Conservation (phyloP, 129 eudicot species). For the Artemisia argyi region DNA sequence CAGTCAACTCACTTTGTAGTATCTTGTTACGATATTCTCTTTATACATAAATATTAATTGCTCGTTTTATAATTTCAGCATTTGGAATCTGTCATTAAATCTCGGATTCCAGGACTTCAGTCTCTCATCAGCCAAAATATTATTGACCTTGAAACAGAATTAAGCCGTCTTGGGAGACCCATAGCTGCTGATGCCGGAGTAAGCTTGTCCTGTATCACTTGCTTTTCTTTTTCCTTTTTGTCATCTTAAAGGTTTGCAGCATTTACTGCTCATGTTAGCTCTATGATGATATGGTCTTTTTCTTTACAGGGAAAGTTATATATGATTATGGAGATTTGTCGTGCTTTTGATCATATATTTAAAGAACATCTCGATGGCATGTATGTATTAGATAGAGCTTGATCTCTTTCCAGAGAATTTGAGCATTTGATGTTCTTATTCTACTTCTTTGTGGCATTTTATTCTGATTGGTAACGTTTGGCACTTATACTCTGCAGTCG, state of each 20-base stretch:
- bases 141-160: slow-evolving; percentile 76
- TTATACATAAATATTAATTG: slow-evolving; percentile 6
- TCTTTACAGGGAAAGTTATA: slow-evolving; percentile 72
- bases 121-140: slow-evolving; percentile 88
- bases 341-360: slow-evolving; percentile 79
- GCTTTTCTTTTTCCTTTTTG: neutral
- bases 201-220: slow-evolving; percentile 32
- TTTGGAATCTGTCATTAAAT: slow-evolving; percentile 85
- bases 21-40: neutral
- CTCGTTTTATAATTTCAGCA: slow-evolving; percentile 55
- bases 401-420: neutral
- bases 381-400: slow-evolving; percentile 44
- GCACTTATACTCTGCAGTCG: slow-evolving; percentile 53
- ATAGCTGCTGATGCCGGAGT: slow-evolving; percentile 91
- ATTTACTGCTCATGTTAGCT: neutral
- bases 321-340: slow-evolving; percentile 92
- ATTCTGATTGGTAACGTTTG: slow-evolving; percentile 12
- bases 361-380: slow-evolving; percentile 98
- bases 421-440: slow-evolving; percentile 7
- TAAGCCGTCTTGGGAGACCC: slow-evolving; percentile 90
- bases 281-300: neutral
- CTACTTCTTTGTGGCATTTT: neutral
- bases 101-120: slow-evolving; percentile 96
- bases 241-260: too few species aligned
- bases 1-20: neutral